Base-by-base conservation (phyloP, 140 eudicot species). In the Bidens hawaiensis region DNA sequence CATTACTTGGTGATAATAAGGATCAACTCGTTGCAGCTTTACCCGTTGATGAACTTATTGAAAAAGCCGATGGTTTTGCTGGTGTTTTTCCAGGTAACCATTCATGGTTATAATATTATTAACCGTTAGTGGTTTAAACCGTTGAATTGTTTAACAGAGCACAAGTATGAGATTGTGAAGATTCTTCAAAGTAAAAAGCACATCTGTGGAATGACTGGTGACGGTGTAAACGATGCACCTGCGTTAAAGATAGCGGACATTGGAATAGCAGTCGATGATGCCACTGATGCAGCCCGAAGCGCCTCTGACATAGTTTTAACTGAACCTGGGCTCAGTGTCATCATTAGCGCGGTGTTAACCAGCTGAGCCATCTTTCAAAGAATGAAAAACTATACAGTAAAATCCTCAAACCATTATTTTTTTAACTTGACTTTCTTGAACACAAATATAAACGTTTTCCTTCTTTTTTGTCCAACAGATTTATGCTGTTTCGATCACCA, bases 141-240 rank as follows among this genome's bases (percentile, higher is more conserved):
- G 18, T 18, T 36, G 36, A 6, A 52, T 67, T 28, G 36, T 33
- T 16, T 45, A 11, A 51, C 69, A 84, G 91, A 84, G 71, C 91
- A 84, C 76, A 84, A 84, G 76, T 84, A 80, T 61, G 86, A 81
- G 68, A 84, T 84, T 1, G 91, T 84, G 47, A 80, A 63, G 76
- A 84, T 73, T 63, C 67, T 84, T 25, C 91, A 84, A 81, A 69
- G 69, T 41, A 75, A 71, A 61, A 81, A 84, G 56, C 91, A 84
- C 82, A 77, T 84, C 16, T 77, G 84, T 70, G 91, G 91, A 17
- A 84, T 84, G 91, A 84, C 91, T 1, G 91, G 91, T 43, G 91
- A 81, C 50, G 91, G 91, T 23, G 87, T 84, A 34, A 84, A 84
- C 21, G 87, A 84, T 64, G 91, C 91, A 10, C 91, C 91, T 5